phyloP scores from a whole-genome alignment of 176 grass and related monocot genomes.

The Musa beccarii region DNA sequence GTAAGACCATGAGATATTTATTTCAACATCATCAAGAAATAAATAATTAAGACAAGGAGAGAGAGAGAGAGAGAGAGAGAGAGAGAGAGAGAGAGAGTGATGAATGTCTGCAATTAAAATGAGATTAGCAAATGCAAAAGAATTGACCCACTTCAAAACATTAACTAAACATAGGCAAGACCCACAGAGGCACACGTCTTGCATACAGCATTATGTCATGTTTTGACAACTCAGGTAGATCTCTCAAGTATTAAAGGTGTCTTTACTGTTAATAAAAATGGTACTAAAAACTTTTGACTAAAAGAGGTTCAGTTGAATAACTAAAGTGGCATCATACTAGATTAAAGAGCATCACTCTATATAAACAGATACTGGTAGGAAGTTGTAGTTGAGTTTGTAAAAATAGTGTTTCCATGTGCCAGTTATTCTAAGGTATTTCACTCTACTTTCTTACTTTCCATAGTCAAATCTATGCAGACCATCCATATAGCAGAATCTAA shows the following conservation, averaged over 20 bases:
- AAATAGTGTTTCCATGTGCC: not conserved
- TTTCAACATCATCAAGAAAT: not conserved
- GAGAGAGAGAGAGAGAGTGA: not conserved
- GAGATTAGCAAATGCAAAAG: not conserved
- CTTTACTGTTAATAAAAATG: not conserved
- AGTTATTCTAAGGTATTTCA: not conserved
- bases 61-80: not conserved
- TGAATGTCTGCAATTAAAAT: not conserved
- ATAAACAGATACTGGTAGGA: no score
- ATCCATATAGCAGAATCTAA: not conserved
- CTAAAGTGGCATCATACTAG: not conserved
- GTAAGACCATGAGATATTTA: conserved; percentile 10
- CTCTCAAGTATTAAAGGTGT: not conserved
- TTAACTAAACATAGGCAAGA: not conserved
- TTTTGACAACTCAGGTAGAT: not conserved
- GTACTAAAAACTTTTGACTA: not conserved
- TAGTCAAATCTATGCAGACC: not conserved
- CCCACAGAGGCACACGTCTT: no score
- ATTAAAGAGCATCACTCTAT: no score
- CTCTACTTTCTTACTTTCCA: not conserved
- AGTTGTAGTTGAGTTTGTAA: not conserved
- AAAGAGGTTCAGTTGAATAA: not conserved
- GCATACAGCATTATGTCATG: no score
- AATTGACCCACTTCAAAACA: not conserved
- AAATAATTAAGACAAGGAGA: not conserved